Percentiles rank a stretch among this genome's conserved stretches.
These are phyloP conservation scores for Curvularia spicifera DNA, from an alignment of 2,329 filamentous ascomycete genomes.

Conservation along the genomic window DNA sequence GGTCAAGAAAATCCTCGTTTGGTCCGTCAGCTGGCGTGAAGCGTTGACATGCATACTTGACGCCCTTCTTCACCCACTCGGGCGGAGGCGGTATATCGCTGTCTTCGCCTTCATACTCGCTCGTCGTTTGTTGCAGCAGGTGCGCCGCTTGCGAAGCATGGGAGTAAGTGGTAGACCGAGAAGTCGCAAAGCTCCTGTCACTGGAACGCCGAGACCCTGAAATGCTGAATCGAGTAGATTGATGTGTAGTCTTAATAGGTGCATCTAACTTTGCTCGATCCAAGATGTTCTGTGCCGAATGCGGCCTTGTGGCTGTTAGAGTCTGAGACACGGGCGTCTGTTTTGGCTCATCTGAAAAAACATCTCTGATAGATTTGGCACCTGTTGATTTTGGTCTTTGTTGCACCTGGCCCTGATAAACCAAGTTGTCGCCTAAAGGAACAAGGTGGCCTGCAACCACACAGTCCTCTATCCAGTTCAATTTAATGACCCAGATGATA, in stretches of 20 bases:
- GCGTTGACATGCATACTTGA: constrained; percentile 80
- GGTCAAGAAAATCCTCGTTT: constrained; percentile 76
- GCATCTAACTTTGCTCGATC: constrained; percentile 62
- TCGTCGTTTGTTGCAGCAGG: constrained; percentile 74
- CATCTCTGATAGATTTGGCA: constrained; percentile 27
- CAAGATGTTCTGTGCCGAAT: constrained; percentile 51
- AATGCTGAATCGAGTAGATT: constrained; percentile 21
- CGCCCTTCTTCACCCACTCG: constrained; percentile 68
- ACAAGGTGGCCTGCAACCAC: constrained; percentile 52
- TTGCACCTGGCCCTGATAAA: constrained; percentile 59
- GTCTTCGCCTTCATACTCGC: constrained; percentile 70
- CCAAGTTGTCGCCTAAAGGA: constrained; percentile 56
- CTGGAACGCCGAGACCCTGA: constrained; percentile 43
- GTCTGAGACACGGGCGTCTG: constrained; percentile 26
- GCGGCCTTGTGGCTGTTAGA: constrained; percentile 28
- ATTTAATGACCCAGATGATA: constrained; percentile 57
- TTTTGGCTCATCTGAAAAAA: constrained; percentile 18
- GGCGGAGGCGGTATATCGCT: constrained; percentile 69
- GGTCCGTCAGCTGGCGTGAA: constrained; percentile 72
- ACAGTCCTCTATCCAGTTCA: constrained; percentile 62
- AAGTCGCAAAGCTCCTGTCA: constrained; percentile 40
- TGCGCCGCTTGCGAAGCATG: constrained; percentile 35
- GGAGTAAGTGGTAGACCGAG: constrained; percentile 19
- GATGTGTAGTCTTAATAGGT: constrained; percentile 25
- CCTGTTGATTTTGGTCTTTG: constrained; percentile 43